Evolutionary conservation across 345 rosid genomes (phyloP), one percentile per base, ranked within the genome.

Genomic region (Euphorbia peplus): DNA sequence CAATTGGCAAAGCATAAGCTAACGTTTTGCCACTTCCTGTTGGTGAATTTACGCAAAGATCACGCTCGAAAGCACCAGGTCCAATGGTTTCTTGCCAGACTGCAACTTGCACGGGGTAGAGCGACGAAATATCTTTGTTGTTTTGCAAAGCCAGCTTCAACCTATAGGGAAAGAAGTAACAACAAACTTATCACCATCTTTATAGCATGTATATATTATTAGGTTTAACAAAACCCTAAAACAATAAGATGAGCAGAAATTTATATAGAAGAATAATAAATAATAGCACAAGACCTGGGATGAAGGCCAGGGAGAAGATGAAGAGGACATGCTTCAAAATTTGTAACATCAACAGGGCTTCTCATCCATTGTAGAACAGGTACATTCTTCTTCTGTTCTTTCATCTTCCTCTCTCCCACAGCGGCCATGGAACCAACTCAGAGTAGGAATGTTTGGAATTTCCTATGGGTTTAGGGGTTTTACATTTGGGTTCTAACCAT

Each of bases 21-120:
- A 91, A 79, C 37, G 97, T 91, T 80, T 95, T 95, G 56, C 97
- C 98, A 76, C 95, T 90, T 75, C 97, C 97, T 2, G 96, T 90
- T 0, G 96, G 98, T 39, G 99, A 90, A 80, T 95, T 95, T 65
- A 90, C 80, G 72, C 97, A 95, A 44, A 95, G 69, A 68, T 95
- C 99, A 60, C 96, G 75, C 66, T 91, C 88, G 55, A 90, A 95
- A 60, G 82, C 79, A 71, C 99, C 97, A 42, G 95, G 97, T 12
- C 98, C 96, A 21, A 92, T 68, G 0, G 96, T 91, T 81, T 91
- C 96, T 39, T 93, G 93, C 98, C 98, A 93, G 53, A 91, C 93
- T 6, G 90, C 87, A 72, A 88, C 87, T 79, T 93, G 98, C 58
- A 93, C 90, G 0, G 91, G 91, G 54, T 89, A 91, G 18, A 91